Conservation (phyloP, 2,329 filamentous ascomycete species). For the Colletotrichum sp. region DNA sequence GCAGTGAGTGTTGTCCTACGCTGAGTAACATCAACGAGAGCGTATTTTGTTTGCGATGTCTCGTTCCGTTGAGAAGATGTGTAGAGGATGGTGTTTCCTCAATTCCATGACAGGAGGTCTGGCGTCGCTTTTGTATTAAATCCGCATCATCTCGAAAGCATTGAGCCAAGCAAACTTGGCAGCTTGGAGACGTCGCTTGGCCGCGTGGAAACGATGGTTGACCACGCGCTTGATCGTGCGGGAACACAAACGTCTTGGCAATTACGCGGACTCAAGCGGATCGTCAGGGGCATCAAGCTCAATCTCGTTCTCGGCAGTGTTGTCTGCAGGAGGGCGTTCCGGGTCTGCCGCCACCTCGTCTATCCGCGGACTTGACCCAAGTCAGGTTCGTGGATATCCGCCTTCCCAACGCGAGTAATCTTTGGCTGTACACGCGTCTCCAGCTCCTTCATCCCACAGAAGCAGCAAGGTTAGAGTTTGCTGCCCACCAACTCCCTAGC, state of each 20-base stretch:
- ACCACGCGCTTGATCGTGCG: neutral
- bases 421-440: neutral
- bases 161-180: neutral
- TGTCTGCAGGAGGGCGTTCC: neutral
- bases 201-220: neutral
- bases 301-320: neutral
- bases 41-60: accelerated
- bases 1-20: neutral
- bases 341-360: neutral
- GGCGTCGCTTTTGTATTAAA: accelerated
- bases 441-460: neutral
- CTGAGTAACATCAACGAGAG: neutral
- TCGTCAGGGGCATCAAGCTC: neutral
- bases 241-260: neutral
- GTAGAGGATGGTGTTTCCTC: neutral
- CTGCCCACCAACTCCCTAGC: neutral
- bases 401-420: neutral
- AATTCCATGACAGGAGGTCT: accelerated
- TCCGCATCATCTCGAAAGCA: neutral
- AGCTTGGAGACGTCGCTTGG: neutral
- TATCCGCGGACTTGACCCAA: neutral
- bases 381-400: neutral
- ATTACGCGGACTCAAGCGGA: neutral
- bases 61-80: accelerated
- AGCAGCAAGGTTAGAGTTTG: neutral